phyloP scores from a whole-genome alignment of 192 early-diverging fungal species.

The Coemansia sp. region DNA sequence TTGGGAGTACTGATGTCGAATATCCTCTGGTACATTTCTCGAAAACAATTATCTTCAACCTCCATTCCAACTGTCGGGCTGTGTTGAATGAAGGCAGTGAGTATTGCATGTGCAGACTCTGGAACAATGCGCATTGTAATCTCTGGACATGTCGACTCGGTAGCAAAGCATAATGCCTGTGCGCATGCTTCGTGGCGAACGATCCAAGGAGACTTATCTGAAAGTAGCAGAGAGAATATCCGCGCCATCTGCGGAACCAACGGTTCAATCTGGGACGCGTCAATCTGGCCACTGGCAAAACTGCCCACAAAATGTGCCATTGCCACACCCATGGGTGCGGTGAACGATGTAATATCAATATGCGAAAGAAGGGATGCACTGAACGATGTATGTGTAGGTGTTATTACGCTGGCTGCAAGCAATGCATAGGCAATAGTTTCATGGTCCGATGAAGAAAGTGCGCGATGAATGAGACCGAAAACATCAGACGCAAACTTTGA shows the following conservation, averaged over 20 bases:
- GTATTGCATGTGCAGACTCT: constrained; percentile 2
- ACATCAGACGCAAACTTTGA: no score
- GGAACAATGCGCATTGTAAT: constrained; percentile 18
- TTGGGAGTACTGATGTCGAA: neutral
- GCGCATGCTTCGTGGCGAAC: constrained; percentile 17
- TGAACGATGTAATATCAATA: neutral
- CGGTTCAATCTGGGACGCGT: neutral
- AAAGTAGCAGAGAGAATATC: constrained; percentile 11
- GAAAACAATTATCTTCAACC: neutral
- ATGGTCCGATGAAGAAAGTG: no score
- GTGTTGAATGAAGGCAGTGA: constrained; percentile 21
- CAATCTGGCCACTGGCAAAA: constrained; percentile 14
- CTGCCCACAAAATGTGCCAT: constrained; percentile 20
- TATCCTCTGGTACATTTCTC: neutral
- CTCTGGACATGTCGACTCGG: constrained; percentile 10
- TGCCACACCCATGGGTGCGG: constrained; percentile 1
- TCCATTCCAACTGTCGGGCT: constrained; percentile 1
- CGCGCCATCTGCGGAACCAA: neutral
- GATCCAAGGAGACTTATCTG: constrained; percentile 11
- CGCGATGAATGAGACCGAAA: no score
- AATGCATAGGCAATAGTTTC: no score
- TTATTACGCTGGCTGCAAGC: no score
- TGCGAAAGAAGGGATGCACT: no score
- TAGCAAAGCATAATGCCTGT: constrained; percentile 21
- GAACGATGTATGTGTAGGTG: no score